Evolutionary conservation across 768 basidiomycete species (phyloP), one percentile per base, ranked within the genome.

Genomic region (Kwoniella botswanensis): DNA sequence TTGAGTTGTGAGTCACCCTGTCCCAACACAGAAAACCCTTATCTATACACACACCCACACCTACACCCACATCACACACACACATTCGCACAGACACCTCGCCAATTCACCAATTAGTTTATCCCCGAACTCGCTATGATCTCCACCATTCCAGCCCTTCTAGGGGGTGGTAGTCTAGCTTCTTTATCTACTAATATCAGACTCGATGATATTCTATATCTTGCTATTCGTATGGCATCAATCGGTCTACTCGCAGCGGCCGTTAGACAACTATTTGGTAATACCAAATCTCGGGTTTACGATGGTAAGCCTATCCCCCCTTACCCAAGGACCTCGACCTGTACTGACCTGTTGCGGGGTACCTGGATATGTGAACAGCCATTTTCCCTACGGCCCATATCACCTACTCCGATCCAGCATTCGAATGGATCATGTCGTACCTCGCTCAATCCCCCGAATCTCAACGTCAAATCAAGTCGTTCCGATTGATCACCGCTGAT

Each of bases 301-400:
- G 6, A 44, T 15, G 21, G 65, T 66, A 24, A 58, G 65, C 35
- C 35, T 35, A 35, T 46, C 43, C 5, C 15, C 12, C 3, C 22
- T 21, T 44, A 15, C 4, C 7, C 42, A 12, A 10, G 11, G 3
- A n/a, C 63, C 26, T 17, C 7, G n/a, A 13, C 41, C 17, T 26
- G n/a, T 55, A n/a, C 54, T 55, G 24, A 24, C 11, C 54, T 21
- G 50, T 52, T 15, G 17, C 17, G 55, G 12, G 22, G 17, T 22
- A 24, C 22, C 9, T 56, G 55, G 12, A 7, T 15, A 24, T 10
- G 44, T 52, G 5, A 52, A 24, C 24, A 75, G 76, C n/a, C 7
- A 62, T 79, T 5, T 79, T 71, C 60, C 75, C 78, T 6, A 69
- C 74, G 2, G 75, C 75, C 3, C 72, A 76, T 58, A 68, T 79